phyloP scores from a whole-genome alignment of 1,284 basidiomycete genomes.

The Cystobasidium sp. region DNA sequence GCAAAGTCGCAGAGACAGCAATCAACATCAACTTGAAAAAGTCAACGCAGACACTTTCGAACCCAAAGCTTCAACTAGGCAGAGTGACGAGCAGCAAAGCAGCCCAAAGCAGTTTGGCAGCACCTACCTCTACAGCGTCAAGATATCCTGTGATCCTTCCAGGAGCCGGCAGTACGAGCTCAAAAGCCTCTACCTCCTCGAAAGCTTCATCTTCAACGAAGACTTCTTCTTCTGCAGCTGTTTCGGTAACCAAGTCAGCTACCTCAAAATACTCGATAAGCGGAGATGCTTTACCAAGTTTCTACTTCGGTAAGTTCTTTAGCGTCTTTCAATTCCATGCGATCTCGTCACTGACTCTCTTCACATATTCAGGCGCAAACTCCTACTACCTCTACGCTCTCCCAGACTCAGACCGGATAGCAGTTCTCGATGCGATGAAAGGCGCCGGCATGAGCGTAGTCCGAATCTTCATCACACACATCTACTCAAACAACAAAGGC shows the following conservation, averaged over 20 bases:
- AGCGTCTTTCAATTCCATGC: slow-evolving; percentile 37
- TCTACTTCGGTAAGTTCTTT: slow-evolving; percentile 18
- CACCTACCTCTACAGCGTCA: neutral
- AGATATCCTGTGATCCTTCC: neutral
- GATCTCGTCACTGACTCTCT: neutral
- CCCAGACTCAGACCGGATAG: slow-evolving; percentile 45
- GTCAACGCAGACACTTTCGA: neutral
- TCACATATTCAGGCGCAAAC: slow-evolving; percentile 47
- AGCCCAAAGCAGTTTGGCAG: neutral
- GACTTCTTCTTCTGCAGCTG: slow-evolving; percentile 2
- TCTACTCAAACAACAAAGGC: slow-evolving; percentile 51
- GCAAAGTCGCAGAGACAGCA: neutral
- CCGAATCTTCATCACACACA: slow-evolving; percentile 51
- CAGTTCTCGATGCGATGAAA: slow-evolving; percentile 52
- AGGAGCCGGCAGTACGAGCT: neutral
- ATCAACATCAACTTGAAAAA: slow-evolving; percentile 9
- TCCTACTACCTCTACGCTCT: slow-evolving; percentile 52
- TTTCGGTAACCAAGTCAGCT: neutral
- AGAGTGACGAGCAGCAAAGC: slow-evolving; percentile 12
- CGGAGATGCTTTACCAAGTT: neutral
- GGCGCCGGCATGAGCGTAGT: slow-evolving; percentile 51
- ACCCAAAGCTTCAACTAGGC: neutral
- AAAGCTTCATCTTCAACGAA: neutral
- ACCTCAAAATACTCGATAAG: slow-evolving; percentile 2
- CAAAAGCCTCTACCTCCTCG: slow-evolving; percentile 13